phyloP scores from a whole-genome alignment of 1,139 yeast genomes.

The Geotrichum phurueaensis region DNA sequence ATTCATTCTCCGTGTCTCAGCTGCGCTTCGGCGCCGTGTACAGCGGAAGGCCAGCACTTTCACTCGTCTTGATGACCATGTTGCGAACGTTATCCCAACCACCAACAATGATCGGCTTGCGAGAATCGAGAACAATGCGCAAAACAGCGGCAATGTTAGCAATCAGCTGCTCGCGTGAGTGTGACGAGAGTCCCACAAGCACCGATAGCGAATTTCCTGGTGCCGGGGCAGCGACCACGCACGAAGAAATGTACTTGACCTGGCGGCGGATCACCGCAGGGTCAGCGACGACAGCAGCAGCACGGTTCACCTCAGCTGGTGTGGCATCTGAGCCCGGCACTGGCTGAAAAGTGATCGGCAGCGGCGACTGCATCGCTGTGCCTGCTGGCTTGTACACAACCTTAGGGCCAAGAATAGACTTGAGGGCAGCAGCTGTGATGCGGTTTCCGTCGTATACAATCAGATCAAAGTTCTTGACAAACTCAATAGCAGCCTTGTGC shows the following conservation, averaged over 20 bases:
- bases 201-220: slow-evolving; percentile 28
- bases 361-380: slow-evolving; percentile 27
- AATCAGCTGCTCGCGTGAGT: slow-evolving; percentile 21
- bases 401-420: slow-evolving; percentile 24
- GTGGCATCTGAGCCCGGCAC: slow-evolving; percentile 18
- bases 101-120: slow-evolving; percentile 19
- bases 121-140: slow-evolving; percentile 16
- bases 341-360: slow-evolving; percentile 21
- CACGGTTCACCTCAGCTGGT: slow-evolving; percentile 17
- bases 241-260: slow-evolving; percentile 24
- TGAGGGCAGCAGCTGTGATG: slow-evolving; percentile 22
- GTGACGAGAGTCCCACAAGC: slow-evolving; percentile 24
- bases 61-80: slow-evolving; percentile 25
- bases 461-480: slow-evolving; percentile 23
- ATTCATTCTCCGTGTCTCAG: background rate
- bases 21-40: background rate
- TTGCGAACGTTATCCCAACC: slow-evolving; percentile 19
- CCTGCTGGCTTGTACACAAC: slow-evolving; percentile 25
- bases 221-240: slow-evolving; percentile 23
- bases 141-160: slow-evolving; percentile 25
- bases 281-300: slow-evolving; percentile 20
- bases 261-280: slow-evolving; percentile 24
- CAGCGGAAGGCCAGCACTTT: slow-evolving; percentile 26
- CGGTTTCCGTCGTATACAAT: slow-evolving; percentile 24
- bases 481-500: slow-evolving; percentile 18